Conservation (phyloP, 441 rosid species). For the Pelargonium fulgidum region DNA sequence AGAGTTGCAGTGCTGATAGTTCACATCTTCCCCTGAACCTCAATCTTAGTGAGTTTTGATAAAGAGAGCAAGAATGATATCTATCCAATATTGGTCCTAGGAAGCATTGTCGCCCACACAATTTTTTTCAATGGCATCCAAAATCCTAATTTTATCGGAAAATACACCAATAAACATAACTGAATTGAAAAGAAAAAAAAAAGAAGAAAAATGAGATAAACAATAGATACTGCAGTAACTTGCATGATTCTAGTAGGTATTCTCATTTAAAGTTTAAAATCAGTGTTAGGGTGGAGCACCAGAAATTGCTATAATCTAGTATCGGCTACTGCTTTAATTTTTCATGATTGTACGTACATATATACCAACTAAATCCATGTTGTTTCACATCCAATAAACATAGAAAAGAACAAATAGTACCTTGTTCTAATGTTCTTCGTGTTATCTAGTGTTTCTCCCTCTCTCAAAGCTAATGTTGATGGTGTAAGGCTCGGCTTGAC, state of each 20-base stretch:
- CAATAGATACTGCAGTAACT: not conserved
- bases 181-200: slow-evolving; percentile 28
- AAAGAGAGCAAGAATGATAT: slow-evolving; percentile 22
- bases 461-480: slow-evolving; percentile 46
- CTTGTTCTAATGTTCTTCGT: slow-evolving; percentile 57
- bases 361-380: not conserved
- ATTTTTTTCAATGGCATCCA: slow-evolving; percentile 55
- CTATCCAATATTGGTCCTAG: slow-evolving; percentile 44
- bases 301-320: not conserved
- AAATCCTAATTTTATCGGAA: slow-evolving; percentile 41
- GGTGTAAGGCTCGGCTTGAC: slow-evolving; percentile 44
- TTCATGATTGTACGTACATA: not conserved
- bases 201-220: not conserved
- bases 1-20: not conserved
- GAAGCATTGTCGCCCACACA: slow-evolving; percentile 51
- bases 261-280: too few species aligned
- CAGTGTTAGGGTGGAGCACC: not conserved
- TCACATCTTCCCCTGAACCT: not conserved
- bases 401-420: slow-evolving; percentile 21
- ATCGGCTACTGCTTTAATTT: not conserved
- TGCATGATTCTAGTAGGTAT: not conserved
- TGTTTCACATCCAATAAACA: not conserved
- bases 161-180: slow-evolving; percentile 46
- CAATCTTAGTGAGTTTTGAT: not conserved
- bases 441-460: slow-evolving; percentile 41